Evolutionary conservation across 192 early-diverging fungal genomes (phyloP), one percentile per base, ranked within the genome.

Genomic region (Gigaspora rosea): DNA sequence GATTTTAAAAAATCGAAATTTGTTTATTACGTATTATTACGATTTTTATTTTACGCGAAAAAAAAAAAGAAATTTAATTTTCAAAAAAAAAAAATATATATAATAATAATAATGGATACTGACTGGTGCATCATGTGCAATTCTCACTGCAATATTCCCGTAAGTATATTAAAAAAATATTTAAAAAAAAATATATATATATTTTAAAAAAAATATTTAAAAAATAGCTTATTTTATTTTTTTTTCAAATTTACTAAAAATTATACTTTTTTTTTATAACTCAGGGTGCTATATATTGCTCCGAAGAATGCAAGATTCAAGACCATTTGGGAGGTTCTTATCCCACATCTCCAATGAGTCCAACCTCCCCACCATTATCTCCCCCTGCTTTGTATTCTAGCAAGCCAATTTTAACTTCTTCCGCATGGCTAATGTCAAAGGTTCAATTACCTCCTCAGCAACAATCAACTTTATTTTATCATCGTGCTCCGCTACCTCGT

Each of bases 111-210:
- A 46, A 66, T 66, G 64, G 64, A 66, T 46, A 66, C 64, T 13
- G 64, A 66, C 36, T 66, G 64, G 64, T 66, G 64, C 36, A 66
- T 66, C 35, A 66, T 66, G 64, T 66, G 64, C 16, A 35, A 66
- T 66, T 66, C 64, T 66, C 64, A 66, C 16, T 66, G 64, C 36
- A 66, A 66, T 41, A 66, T 66, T 66, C 64, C 64, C 64, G 64
- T 66, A 66, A 66, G 64, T 66, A 66, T 65, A 36, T 36, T 0
- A n/a, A n/a, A n/a, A 6, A 18, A 65, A 41, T 36, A 54, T 54
- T 54, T 18, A 0, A 2, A 65, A 65, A 2, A 65, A 41, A n/a
- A n/a, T n/a, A 41, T 41, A 41, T 3, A 41, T 41, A 41, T n/a
- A 5, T 41, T 41, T 41, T 41, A 41, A 41, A 41, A 41, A 41